Percentiles rank a stretch among this genome's conserved stretches.
Evolutionary conservation across 2,329 filamentous ascomycete genomes (phyloP).

Genomic region (Cercospora sp.): DNA sequence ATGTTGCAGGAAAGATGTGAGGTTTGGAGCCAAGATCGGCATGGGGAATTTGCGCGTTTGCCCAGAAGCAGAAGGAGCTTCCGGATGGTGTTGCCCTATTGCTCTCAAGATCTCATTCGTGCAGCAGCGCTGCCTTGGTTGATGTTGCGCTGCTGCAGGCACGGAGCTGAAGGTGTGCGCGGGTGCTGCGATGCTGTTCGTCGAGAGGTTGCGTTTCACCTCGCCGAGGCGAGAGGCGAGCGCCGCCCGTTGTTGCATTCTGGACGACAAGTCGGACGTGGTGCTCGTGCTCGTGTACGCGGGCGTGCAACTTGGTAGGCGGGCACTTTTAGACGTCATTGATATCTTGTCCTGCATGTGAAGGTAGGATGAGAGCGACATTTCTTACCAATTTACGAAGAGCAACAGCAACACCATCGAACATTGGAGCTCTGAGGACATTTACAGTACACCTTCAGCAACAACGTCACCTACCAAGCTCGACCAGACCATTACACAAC

Average conservation of each 20-base stretch:
- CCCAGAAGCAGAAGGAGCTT: conserved; percentile 3
- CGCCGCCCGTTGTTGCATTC: neutral
- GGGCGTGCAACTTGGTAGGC: neutral
- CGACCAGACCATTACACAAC: conserved; percentile 2
- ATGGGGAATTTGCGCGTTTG: neutral
- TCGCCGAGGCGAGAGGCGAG: conserved; percentile 15
- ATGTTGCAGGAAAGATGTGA: neutral
- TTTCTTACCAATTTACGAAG: neutral
- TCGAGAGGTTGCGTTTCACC: conserved; percentile 20
- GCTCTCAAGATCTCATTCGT: neutral
- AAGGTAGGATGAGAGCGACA: conserved; percentile 6
- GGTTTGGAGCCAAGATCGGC: conserved; percentile 5
- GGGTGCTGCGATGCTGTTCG: conserved; percentile 12
- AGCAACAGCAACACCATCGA: neutral
- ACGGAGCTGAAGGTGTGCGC: conserved; percentile 1
- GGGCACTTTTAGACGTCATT: conserved; percentile 9
- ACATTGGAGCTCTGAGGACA: neutral
- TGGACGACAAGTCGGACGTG: neutral
- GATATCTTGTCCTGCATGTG: neutral
- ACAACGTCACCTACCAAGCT: neutral
- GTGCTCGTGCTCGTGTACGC: neutral
- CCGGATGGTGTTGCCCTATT: neutral
- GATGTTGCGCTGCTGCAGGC: neutral
- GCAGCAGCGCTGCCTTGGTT: neutral
- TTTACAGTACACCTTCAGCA: neutral